Base-by-base conservation (phyloP, 2,329 filamentous ascomycete species). In the Sarocladium strictum region DNA sequence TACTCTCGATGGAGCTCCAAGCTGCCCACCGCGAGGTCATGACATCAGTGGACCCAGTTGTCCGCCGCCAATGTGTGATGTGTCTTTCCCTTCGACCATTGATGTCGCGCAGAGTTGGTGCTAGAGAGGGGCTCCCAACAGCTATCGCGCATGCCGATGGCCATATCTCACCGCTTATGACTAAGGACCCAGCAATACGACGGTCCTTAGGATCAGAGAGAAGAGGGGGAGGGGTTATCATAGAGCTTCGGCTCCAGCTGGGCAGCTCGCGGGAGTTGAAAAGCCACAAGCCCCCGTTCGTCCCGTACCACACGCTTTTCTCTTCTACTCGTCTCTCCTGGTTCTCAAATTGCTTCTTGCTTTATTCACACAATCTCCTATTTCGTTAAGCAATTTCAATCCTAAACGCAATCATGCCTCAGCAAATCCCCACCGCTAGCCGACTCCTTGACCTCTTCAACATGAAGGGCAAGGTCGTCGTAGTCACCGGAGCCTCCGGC, bases 381-480 rank as follows among this genome's bases (percentile, higher is more conserved):
- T 5, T 21, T 24, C 45, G 9, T 29, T 27, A 14, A 49, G 12
- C 45, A n/a, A 27, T 5, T 24, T 21, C 49, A 17, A 40, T 40
- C 12, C 6, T 7, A 24, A 38, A 19, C 32, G 50, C 49, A 58
- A 60, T 26, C 55, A 78, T 81, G 78, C 76, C 77, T 72, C 69
- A 76, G 62, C 59, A 67, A 64, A 69, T 83, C 59, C 80, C 82
- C 61, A 66, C 79, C 63, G 72, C 78, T 59, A 72, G 73, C 59
- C 73, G 72, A 62, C 77, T 87, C 62, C 68, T 75, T 62, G 83
- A 82, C 60, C 78, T 87, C 58, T 84, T 87, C 70, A 60, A 56
- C 59, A 73, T 87, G 54, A 84, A 84, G 69, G 83, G 83, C 57
- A 83, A 83, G 67, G 85, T 85, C 52, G 80, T 84, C 59, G 79